Evolutionary conservation across 2,329 filamentous ascomycete genomes (phyloP), one percentile per base, ranked within the genome.

Genomic region (Myriosclerotinia curreyana): DNA sequence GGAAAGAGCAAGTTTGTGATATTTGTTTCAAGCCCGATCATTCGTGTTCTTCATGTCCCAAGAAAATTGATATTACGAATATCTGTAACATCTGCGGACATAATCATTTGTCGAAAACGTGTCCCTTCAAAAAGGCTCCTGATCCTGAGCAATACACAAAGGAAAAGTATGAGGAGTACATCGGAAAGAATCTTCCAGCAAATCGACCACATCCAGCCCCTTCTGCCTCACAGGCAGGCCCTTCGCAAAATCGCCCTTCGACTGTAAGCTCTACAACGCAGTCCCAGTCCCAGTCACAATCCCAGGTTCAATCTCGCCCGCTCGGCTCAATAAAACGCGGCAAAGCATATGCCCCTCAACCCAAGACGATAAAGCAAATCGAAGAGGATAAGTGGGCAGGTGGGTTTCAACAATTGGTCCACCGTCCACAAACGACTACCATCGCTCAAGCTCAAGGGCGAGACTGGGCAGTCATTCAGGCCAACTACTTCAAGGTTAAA

Each of bases 401-500:
- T 25, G 51, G 51, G 7, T 53, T 53, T 11, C 51, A 53, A 25
- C 5, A 53, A 38, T 38, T 40, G 34, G 34, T 40, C 8, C 3
- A 25, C 11, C 34, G 51, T 53, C n/a, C 1, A 14, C 3, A n/a
- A 2, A 25, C 51, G 17, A 2, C n/a, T 25, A 34, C 3, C 11
- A 52, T 3, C 31, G 34, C 17, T 53, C 34, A 40, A 25, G 0
- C 5, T 25, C 36, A 38, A 38, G 36, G 36, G 36, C 36, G 12
- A 38, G 36, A 38, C 36, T n/a, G n/a, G n/a, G n/a, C n/a, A n/a
- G 50, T 34, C n/a, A 34, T 53, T 53, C 34, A 53, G 9, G 79
- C 66, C 86, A 66, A 66, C 53, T 63, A 60, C 25, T 66, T 65
- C 53, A 48, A 53, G 28, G 49, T 63, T 5, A 34, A 42, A 5